These are phyloP conservation scores for Exophiala sp. DNA, from an alignment of 2,329 filamentous ascomycete genomes.

Conservation along the genomic window DNA sequence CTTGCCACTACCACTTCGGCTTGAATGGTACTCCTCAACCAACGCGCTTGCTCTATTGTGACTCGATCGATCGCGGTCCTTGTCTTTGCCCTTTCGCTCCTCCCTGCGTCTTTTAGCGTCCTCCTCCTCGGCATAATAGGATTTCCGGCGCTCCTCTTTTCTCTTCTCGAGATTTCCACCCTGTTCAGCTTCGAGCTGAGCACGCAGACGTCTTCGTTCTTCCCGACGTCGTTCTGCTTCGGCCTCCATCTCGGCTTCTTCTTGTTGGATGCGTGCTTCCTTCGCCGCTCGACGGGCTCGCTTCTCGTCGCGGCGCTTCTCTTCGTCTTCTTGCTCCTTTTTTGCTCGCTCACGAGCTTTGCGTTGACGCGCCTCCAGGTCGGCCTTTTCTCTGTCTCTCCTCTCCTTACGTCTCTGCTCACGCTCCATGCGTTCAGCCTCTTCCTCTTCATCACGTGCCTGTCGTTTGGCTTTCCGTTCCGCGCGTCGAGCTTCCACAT, in stretches of 20 bases:
- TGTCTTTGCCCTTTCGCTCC: conserved; percentile 35
- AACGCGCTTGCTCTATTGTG: conserved; percentile 26
- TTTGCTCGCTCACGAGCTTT: conserved; percentile 42
- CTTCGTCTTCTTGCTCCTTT: conserved; percentile 57
- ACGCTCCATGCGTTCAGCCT: conserved; percentile 33
- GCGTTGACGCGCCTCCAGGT: conserved; percentile 51
- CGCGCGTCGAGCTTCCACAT: conserved; percentile 60
- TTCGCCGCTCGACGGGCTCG: conserved; percentile 50
- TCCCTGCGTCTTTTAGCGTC: conserved; percentile 23
- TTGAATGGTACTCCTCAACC: conserved; percentile 34
- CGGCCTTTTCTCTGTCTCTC: conserved; percentile 53
- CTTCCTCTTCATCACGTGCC: conserved; percentile 40
- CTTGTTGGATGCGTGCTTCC: conserved; percentile 33
- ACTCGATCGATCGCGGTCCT: conserved; percentile 30
- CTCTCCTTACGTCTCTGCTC: conserved; percentile 37
- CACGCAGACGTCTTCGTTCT: conserved; percentile 26
- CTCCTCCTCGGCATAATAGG: conserved; percentile 31
- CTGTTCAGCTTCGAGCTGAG: conserved; percentile 26
- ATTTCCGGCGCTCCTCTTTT: conserved; percentile 34
- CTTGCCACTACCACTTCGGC: conserved; percentile 30
- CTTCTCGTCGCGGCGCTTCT: conserved; percentile 55
- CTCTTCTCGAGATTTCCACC: conserved; percentile 16
- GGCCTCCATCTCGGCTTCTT: conserved; percentile 33
- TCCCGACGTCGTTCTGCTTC: conserved; percentile 41
- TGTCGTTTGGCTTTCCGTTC: conserved; percentile 58